Percentiles rank a stretch among this genome's conserved stretches.
Evolutionary conservation across 768 basidiomycete species (phyloP).

Genomic region (Mycena venus): DNA sequence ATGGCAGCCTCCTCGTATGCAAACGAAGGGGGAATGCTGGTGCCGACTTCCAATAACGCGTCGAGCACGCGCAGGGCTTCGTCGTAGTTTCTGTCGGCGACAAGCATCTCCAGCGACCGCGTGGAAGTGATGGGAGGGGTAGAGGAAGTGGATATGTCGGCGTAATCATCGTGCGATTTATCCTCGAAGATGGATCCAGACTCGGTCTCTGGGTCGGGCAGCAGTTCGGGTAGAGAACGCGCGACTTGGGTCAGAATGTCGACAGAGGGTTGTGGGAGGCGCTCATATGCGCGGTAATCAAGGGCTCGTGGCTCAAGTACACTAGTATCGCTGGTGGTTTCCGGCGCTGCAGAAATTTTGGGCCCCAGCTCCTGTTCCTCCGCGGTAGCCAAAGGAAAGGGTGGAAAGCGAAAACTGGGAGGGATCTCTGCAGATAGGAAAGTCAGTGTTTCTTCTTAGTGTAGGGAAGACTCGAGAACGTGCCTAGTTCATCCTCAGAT

Average conservation of each 20-base stretch:
- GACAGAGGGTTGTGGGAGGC: slow-evolving; percentile 28
- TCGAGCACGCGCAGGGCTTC: slow-evolving; percentile 51
- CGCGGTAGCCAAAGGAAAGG: slow-evolving; percentile 19
- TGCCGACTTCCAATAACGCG: slow-evolving; percentile 54
- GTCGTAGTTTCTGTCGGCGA: slow-evolving; percentile 43
- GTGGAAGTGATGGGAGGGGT: slow-evolving; percentile 31
- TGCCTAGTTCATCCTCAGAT: slow-evolving; percentile 1
- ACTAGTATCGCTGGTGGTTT: neutral
- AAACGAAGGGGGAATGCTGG: slow-evolving; percentile 50
- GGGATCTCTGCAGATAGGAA: slow-evolving; percentile 5
- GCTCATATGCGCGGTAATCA: slow-evolving; percentile 25
- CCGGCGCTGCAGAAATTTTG: neutral
- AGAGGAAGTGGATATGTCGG: slow-evolving; percentile 14
- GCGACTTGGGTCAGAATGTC: slow-evolving; percentile 33
- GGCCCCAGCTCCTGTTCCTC: slow-evolving; percentile 5
- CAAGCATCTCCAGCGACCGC: slow-evolving; percentile 45
- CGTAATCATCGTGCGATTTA: slow-evolving; percentile 10
- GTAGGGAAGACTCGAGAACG: neutral
- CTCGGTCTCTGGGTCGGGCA: slow-evolving; percentile 31
- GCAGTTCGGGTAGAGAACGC: slow-evolving; percentile 23
- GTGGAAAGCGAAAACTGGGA: slow-evolving; percentile 25
- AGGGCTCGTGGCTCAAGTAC: slow-evolving; percentile 11
- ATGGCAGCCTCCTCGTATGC: slow-evolving; percentile 55
- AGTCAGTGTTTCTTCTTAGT: neutral
- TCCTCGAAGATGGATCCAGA: slow-evolving; percentile 30